A percentile compares a stretch with the other conserved stretches of the same genome.
Conservation (phyloP, 345 rosid genomes). For the Theobroma cacao region DNA sequence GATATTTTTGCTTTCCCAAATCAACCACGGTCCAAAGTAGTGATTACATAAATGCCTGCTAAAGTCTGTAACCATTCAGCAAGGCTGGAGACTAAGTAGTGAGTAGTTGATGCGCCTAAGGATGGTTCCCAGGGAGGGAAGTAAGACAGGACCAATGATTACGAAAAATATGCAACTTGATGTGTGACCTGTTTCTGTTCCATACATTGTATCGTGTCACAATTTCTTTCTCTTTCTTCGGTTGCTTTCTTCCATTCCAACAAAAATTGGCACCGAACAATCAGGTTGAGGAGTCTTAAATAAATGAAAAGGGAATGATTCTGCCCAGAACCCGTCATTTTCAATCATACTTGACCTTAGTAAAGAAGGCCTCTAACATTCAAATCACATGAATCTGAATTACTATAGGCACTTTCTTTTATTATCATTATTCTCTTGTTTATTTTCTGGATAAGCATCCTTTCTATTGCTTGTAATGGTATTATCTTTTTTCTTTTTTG, state of each 20-base stretch:
- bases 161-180: background rate
- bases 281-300: background rate
- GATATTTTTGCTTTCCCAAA: too few species aligned
- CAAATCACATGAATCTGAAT: background rate
- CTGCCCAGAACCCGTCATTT: constrained; percentile 11
- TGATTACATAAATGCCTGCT: too few species aligned
- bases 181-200: background rate
- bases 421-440: background rate
- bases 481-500: background rate
- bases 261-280: background rate
- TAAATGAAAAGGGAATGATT: background rate
- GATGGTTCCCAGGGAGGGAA: background rate
- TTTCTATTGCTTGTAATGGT: background rate
- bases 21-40: background rate
- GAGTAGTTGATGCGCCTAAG: background rate
- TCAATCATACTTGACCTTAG: background rate
- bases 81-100: too few species aligned
- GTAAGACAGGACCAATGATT: background rate
- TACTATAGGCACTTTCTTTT: background rate
- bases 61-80: too few species aligned
- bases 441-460: background rate
- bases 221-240: background rate
- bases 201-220: background rate
- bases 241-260: background rate
- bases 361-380: background rate